Base-by-base conservation (phyloP, 2,329 filamentous ascomycete genomes). In the Fusarium metavorans region DNA sequence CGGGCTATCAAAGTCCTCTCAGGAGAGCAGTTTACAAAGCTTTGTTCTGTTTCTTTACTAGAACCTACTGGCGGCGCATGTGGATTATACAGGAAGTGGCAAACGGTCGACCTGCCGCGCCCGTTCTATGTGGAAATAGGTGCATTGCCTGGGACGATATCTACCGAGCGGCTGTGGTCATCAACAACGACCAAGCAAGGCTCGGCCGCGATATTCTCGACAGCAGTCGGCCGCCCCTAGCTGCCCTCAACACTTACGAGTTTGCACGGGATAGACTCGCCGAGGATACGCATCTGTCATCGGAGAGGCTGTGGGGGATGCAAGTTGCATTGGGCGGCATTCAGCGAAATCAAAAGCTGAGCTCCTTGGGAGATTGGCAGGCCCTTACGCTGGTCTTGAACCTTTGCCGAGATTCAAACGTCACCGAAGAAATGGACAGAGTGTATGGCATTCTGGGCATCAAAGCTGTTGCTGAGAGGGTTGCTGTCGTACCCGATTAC, bases 371-470 rank as follows among this genome's bases (percentile, higher is more conserved):
- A 4, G 5, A 37, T 2, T 69, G 67, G 67, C 27, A 14, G 3
- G 10, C 13, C 2, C 50, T 68, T 3, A 34, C 30, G 0, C 23
- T 13, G 6, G 67, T 48, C 7, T 18, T 69, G 5, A 56, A 6
- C 2, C 45, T 69, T 2, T 56, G 14, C 2, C 37, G 57, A 11
- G 56, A 62, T n/a, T 27, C 67, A 1, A 9, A 13, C 1, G 41
- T 70, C 1, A 58, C 67, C 1, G 50, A 70, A 7, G 67, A 68
- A 3, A 70, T n/a, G 9, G 65, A 70, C 4, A 50, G 64, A 11
- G 67, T 68, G 2, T 70, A 68, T 14, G 64, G 67, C 1, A 45
- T 70, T 3, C 2, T 70, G 2, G 64, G 67, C 1, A 37, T 70
- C 52, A 68, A 68, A 8, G 57, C 64, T 3, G 23, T 70, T 1